Evolutionary conservation across 2,329 filamentous ascomycete species (phyloP).

Genomic region (Xylariaceae sp.): DNA sequence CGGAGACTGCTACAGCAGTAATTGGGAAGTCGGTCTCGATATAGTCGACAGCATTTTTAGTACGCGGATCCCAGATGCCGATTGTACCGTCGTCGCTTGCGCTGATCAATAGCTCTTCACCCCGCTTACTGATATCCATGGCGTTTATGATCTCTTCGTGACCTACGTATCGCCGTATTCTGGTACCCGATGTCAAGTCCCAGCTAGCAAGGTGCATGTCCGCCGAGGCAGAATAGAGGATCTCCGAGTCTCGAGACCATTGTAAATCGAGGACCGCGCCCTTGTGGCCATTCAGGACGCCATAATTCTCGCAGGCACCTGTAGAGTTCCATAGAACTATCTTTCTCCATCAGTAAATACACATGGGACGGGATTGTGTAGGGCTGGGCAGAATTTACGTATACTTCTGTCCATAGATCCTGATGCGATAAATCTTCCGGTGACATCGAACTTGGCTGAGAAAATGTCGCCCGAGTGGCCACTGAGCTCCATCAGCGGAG

Average conservation of each 20-base stretch:
- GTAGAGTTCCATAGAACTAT: slow-evolving; percentile 90
- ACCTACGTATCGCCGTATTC: slow-evolving; percentile 85
- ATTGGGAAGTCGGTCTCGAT: slow-evolving; percentile 89
- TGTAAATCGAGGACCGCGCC: slow-evolving; percentile 87
- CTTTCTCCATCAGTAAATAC: neutral
- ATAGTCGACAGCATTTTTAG: slow-evolving; percentile 81
- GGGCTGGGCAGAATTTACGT: slow-evolving; percentile 47
- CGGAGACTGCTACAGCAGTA: slow-evolving; percentile 83
- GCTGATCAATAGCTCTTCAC: slow-evolving; percentile 84
- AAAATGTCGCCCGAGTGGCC: slow-evolving; percentile 85
- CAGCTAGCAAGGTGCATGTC: slow-evolving; percentile 92
- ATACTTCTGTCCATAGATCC: slow-evolving; percentile 93
- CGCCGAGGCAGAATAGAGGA: slow-evolving; percentile 86
- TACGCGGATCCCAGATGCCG: slow-evolving; percentile 91
- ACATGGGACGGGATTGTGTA: neutral
- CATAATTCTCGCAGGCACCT: slow-evolving; percentile 91
- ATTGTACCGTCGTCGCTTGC: slow-evolving; percentile 92
- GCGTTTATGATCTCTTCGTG: slow-evolving; percentile 96
- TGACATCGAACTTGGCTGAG: slow-evolving; percentile 80
- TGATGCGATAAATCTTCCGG: slow-evolving; percentile 83
- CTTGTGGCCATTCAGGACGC: slow-evolving; percentile 79
- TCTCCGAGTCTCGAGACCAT: slow-evolving; percentile 91
- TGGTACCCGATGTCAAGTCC: slow-evolving; percentile 86
- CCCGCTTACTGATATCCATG: slow-evolving; percentile 80
- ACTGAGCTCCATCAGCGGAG: slow-evolving; percentile 89